phyloP scores from a whole-genome alignment of 202 grass and related monocot genomes.

The Schoenoplectus tabernaemontani region DNA sequence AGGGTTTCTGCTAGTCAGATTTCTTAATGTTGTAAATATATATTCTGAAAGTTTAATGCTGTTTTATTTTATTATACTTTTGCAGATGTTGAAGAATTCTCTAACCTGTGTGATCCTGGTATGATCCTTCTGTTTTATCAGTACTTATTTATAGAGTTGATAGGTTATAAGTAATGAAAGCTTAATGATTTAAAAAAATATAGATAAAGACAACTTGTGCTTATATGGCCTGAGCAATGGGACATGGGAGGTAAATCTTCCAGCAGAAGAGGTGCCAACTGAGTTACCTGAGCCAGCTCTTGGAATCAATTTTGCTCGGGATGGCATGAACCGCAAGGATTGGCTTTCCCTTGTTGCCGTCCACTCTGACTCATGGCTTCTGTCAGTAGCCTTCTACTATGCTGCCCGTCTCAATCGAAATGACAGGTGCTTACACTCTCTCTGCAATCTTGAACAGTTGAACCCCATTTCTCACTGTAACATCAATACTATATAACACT shows the following conservation, averaged over 20 bases:
- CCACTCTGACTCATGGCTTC: slow-evolving; percentile 71
- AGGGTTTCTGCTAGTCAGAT: background rate
- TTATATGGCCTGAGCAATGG: slow-evolving; percentile 65
- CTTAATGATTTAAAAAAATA: background rate
- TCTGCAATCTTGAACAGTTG: background rate
- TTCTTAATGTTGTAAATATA: background rate
- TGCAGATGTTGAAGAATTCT: slow-evolving; percentile 92
- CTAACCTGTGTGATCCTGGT: slow-evolving; percentile 76
- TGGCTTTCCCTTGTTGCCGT: slow-evolving; percentile 84
- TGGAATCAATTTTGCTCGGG: slow-evolving; percentile 84
- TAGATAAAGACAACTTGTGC: slow-evolving; percentile 87
- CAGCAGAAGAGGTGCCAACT: slow-evolving; percentile 81
- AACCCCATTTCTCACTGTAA: background rate
- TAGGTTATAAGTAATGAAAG: background rate
- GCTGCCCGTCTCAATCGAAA: slow-evolving; percentile 66
- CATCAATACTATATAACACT: background rate
- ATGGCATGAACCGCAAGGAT: slow-evolving; percentile 76
- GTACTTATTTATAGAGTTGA: background rate
- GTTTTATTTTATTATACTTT: background rate
- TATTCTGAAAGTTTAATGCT: background rate
- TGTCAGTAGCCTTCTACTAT: slow-evolving; percentile 71
- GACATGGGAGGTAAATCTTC: slow-evolving; percentile 56
- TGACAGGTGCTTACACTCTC: slow-evolving; percentile 73
- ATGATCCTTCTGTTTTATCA: slow-evolving; percentile 14
- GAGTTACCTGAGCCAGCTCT: slow-evolving; percentile 80